Base-by-base conservation (phyloP, 2,329 filamentous ascomycete species). In the Alternaria angustiovoidea region DNA sequence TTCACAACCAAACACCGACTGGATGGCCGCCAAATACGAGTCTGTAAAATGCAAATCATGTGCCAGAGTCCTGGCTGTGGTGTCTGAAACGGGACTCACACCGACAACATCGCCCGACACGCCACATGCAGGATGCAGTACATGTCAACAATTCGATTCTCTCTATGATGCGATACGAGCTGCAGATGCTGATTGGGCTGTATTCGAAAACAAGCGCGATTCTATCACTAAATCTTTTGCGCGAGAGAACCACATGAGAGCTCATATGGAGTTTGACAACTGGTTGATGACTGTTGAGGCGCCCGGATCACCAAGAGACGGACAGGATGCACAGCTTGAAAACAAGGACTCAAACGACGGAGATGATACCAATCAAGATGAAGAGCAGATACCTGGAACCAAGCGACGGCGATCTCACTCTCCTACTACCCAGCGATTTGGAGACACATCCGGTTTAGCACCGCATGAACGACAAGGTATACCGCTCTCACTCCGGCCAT, bases 261-360 rank as follows among this genome's bases (percentile, higher is more conserved):
- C 66, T 14, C 67, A 65, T 18, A 65, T 67, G 54, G 62, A 62
- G 3, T 64, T 73, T 32, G 67, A 69, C 16, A 77, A 77, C 46
- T 73, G 70, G 47, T 43, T 76, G 32, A 59, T 74, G 22, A 47
- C 49, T 18, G 60, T 72, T 11, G 69, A 75, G 54, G 60, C 57
- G 14, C 44, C 47, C n/a, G 26, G 32, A 20, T 26, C 32, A 26
- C 30, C 42, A 42, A 30, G 20, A 47, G n/a, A 36, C 38, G 42
- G 54, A 43, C 48, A 28, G 9, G 41, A 61, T 24, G 42, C 34
- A 7, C 32, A 24, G 11, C 18, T 20, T n/a, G 38, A 62, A 16
- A 9, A 57, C 12, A 38, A 22, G 22, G 18, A 20, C 20, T 38
- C 16, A 20, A 47, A 54, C 28, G 49, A 30, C 26, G 41, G 51